Conservation (phyloP, 108 stramenopile species). For the Cylindrotheca fusiformis region DNA sequence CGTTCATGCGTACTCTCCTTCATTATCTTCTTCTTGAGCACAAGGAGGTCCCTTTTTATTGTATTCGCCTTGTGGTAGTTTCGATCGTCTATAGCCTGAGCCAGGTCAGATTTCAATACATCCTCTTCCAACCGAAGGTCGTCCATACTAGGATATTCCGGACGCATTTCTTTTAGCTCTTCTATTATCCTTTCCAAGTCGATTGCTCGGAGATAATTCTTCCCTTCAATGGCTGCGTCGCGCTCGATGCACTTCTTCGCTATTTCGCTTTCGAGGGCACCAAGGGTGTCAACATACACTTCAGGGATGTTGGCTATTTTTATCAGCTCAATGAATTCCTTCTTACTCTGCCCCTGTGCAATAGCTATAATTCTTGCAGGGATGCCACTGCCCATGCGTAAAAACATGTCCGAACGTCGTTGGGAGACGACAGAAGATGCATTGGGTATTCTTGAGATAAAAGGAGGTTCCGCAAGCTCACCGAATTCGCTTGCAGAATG, state of each 20-base stretch:
- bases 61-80: conserved; percentile 22
- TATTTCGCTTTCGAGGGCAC: conserved; percentile 14
- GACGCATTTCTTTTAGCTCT: conserved; percentile 32
- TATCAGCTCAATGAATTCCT: conserved; percentile 23
- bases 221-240: conserved; percentile 11
- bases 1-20: conserved; percentile 14
- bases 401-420: conserved; percentile 20
- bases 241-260: neutral
- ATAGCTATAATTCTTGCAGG: conserved; percentile 10
- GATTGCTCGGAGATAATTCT: conserved; percentile 25
- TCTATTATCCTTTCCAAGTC: conserved; percentile 21
- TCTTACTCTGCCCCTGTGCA: conserved; percentile 7
- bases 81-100: conserved; percentile 12
- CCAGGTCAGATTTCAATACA: conserved; percentile 17
- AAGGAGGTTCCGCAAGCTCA: conserved; percentile 24
- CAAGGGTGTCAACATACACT: conserved; percentile 18
- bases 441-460: neutral
- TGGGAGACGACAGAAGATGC: conserved; percentile 7
- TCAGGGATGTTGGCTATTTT: conserved; percentile 26
- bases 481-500: conserved; percentile 30
- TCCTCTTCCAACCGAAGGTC: conserved; percentile 27
- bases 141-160: conserved; percentile 18
- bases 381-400: conserved; percentile 24
- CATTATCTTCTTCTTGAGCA: conserved; percentile 31
- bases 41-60: conserved; percentile 17